Percentiles rank a stretch among this genome's conserved stretches.
These are phyloP conservation scores for Leavenworthia alabamica DNA, from an alignment of 345 rosid species.

Conservation along the genomic window DNA sequence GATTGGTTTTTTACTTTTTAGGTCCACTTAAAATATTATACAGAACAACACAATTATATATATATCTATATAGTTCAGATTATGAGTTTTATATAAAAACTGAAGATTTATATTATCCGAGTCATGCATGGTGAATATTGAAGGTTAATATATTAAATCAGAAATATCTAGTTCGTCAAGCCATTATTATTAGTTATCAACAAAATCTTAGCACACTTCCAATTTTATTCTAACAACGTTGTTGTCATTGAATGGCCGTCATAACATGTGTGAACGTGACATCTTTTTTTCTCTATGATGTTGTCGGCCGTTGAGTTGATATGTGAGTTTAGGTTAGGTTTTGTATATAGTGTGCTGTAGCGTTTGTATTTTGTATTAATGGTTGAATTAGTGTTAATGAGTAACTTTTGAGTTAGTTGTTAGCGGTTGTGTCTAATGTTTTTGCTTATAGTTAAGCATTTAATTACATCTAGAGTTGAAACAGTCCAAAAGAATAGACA, in stretches of 20 bases:
- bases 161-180: not conserved
- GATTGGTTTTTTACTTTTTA: constrained; percentile 16
- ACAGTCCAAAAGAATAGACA: not conserved
- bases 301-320: not conserved
- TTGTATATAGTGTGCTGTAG: not conserved
- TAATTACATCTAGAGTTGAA: not conserved
- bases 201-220: not conserved
- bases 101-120: not conserved
- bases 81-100: not conserved
- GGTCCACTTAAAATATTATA: not conserved
- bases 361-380: not conserved
- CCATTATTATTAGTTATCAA: constrained; percentile 1
- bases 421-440: not conserved
- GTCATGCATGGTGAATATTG: not conserved
- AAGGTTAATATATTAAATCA: not conserved
- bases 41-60: not conserved
- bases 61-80: not conserved
- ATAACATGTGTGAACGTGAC: not conserved
- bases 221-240: not conserved
- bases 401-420: not conserved
- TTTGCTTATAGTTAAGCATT: not conserved
- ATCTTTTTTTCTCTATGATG: not conserved
- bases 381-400: not conserved
- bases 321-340: not conserved
- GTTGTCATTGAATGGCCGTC: not conserved